Evolutionary conservation across 1,284 basidiomycete species (phyloP), one percentile per base, ranked within the genome.

Genomic region (Moesziomyces sp.): DNA sequence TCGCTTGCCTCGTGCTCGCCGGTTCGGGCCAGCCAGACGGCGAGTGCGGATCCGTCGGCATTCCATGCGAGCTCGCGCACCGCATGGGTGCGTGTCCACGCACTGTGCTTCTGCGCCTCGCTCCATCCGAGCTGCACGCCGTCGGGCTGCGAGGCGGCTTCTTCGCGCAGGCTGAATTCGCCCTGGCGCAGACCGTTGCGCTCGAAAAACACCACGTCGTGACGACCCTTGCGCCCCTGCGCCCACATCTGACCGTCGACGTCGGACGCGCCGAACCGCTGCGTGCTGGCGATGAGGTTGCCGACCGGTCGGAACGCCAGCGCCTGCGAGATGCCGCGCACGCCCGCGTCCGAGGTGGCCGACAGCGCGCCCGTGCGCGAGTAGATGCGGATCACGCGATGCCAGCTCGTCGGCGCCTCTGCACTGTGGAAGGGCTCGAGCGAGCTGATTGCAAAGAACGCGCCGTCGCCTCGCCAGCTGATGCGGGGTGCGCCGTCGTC

Each of bases 151-250:
- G 77, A 62, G 83, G 81, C 77, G 72, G 74, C 59, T 84, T 80
- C 83, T 81, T 89, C 88, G 44, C 90, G 86, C 59, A 98, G 81
- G 50, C 87, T 88, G 84, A 97, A 98, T 52, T 97, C 94, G 11
- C 94, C 93, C 79, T 97, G 92, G 56, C 94, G 86, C 62, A 99
- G 85, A 0, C 96, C 97, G 84, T 99, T 99, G 73, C 93, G 87
- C 86, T 99, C 96, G 72, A 97, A 94, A 85, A 99, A 97, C 0
- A 98, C 90, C 1, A 99, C 87, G 76, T 97, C 93, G 81, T 96
- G 92, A 54, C 91, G 87, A 0, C 84, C 86, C 35, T 84, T 49
- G 9, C 78, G 58, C 3, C 81, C 81, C 9, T 71, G 65, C 33
- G 72, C 71, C 73, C 71, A 81, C 54, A 58, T 63, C 30, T 61